Conservation (phyloP, 2,329 filamentous ascomycete genomes). For the Penicillium sp. region DNA sequence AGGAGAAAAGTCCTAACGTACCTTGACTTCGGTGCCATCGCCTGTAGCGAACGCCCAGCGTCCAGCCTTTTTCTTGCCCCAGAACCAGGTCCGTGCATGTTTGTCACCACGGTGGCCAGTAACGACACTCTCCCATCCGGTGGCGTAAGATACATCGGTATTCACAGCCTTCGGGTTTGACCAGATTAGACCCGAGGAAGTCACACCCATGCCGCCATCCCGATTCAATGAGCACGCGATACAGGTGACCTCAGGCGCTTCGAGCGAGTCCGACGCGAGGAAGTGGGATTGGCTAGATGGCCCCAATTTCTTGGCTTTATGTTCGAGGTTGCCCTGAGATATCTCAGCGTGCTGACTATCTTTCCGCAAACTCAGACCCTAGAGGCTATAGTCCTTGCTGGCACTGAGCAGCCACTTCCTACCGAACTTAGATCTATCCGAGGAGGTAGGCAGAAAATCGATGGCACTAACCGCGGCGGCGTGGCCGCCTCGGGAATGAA, state of each 20-base stretch:
- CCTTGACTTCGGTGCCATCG: slow-evolving; percentile 69
- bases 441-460: slow-evolving; percentile 77
- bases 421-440: slow-evolving; percentile 78
- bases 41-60: slow-evolving; percentile 87
- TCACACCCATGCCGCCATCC: slow-evolving; percentile 84
- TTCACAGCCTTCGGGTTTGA: slow-evolving; percentile 64
- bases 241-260: slow-evolving; percentile 84
- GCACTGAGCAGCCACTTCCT: slow-evolving; percentile 94
- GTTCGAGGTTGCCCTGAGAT: slow-evolving; percentile 81
- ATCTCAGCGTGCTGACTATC: slow-evolving; percentile 92
- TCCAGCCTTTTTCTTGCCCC: slow-evolving; percentile 88
- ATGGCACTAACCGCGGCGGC: slow-evolving; percentile 77
- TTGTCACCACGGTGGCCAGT: slow-evolving; percentile 84
- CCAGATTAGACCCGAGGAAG: slow-evolving; percentile 77
- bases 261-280: slow-evolving; percentile 54
- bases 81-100: slow-evolving; percentile 92
- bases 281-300: slow-evolving; percentile 12
- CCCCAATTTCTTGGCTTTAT: slow-evolving; percentile 71
- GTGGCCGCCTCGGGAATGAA: slow-evolving; percentile 84
- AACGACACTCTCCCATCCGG: slow-evolving; percentile 94
- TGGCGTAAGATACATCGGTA: slow-evolving; percentile 67
- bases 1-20: slow-evolving; percentile 24
- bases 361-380: slow-evolving; percentile 91
- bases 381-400: slow-evolving; percentile 81
- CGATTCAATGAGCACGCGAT: slow-evolving; percentile 89